Evolutionary conservation across 306 rosid genomes (phyloP).

Genomic region (Trifolium fragiferum): DNA sequence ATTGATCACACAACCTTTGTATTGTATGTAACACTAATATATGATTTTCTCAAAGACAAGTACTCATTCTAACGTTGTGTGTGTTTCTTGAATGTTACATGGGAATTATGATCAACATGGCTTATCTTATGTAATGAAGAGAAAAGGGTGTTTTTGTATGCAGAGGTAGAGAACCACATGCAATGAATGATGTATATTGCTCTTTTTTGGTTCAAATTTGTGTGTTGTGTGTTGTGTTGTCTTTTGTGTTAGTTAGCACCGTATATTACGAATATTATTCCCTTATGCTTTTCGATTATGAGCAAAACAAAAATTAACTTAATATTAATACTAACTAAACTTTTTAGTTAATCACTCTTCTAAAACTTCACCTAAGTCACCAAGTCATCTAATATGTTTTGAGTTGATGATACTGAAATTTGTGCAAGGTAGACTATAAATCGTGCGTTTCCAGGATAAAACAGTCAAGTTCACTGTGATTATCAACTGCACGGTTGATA

Average conservation of each 20-base stretch:
- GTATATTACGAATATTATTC: conserved; percentile 2
- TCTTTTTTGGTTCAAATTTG: conserved; percentile 1
- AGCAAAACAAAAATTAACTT: not conserved
- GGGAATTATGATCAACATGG: conserved; percentile 8
- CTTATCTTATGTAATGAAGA: not conserved
- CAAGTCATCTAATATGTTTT: too few relatives aligned
- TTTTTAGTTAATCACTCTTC: not conserved
- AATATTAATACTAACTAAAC: not conserved
- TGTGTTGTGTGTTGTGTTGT: not conserved
- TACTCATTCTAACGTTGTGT: not conserved
- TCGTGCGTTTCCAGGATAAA: too few relatives aligned
- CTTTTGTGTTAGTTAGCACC: not conserved
- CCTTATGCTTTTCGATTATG: not conserved
- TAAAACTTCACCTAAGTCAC: too few relatives aligned
- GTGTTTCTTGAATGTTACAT: conserved; percentile 1
- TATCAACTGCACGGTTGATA: too few relatives aligned
- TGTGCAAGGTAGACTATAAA: too few relatives aligned
- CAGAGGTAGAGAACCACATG: conserved; percentile 41
- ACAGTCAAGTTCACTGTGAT: too few relatives aligned
- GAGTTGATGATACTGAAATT: too few relatives aligned
- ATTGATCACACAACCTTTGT: conserved; percentile 35
- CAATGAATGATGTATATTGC: conserved; percentile 33
- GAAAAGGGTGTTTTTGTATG: not conserved
- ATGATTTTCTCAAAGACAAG: not conserved
- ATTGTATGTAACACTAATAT: conserved; percentile 5